Evolutionary conservation across 2,329 filamentous ascomycete genomes (phyloP).

Genomic region (Alternaria gansuensis): DNA sequence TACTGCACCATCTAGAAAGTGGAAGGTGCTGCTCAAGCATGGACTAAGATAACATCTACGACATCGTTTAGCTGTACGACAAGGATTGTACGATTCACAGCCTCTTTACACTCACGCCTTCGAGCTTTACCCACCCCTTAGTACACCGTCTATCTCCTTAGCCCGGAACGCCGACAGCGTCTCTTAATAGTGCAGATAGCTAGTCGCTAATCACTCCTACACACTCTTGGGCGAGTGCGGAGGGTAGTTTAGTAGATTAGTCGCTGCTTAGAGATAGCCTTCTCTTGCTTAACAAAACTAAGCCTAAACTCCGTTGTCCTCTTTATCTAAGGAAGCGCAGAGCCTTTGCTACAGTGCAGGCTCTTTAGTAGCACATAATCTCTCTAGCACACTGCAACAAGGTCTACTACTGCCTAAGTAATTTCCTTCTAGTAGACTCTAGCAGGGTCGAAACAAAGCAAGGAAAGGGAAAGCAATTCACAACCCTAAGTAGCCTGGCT

Average conservation of each 20-base stretch:
- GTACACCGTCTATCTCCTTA: neutral
- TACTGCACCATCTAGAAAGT: constrained; percentile 23
- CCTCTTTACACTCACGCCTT: constrained; percentile 6
- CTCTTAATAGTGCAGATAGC: constrained; percentile 8
- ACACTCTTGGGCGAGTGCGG: constrained; percentile 5
- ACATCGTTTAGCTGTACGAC: constrained; percentile 19
- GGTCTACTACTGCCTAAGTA: constrained; percentile 4
- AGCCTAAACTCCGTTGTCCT: neutral
- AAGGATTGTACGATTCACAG: constrained; percentile 13
- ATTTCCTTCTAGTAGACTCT: neutral
- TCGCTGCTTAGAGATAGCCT: constrained; percentile 9
- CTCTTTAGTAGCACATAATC: constrained; percentile 2
- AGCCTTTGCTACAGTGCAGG: constrained; percentile 7
- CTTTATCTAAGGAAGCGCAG: constrained; percentile 3
- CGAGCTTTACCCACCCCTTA: neutral
- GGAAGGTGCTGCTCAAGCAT: constrained; percentile 19
- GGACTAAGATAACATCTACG: constrained; percentile 14
- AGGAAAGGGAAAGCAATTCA: constrained; percentile 17
- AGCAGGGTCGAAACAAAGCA: neutral
- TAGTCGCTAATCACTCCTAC: constrained; percentile 13
- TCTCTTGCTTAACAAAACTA: neutral
- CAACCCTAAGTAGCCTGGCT: constrained; percentile 20
- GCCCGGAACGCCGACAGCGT: neutral
- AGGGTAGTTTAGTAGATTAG: constrained; percentile 7
- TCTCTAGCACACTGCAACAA: constrained; percentile 5